Base-by-base conservation (phyloP, 768 basidiomycete species). In the Lactifluus volemus region DNA sequence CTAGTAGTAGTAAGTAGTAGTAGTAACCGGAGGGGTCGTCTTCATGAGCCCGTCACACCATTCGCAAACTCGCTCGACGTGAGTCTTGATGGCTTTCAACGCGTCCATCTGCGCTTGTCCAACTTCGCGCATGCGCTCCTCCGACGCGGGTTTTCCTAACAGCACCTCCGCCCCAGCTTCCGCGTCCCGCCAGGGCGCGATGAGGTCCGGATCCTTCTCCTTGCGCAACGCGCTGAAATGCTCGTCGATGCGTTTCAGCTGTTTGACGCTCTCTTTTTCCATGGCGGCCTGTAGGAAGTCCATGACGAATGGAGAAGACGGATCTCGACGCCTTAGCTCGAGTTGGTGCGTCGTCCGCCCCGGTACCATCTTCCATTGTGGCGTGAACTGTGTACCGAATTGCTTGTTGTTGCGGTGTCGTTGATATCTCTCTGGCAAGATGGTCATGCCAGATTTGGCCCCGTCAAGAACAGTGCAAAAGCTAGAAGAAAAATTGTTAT, bases 381-480 rank as follows among this genome's bases (percentile, higher is more conserved):
- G 75, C 1, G 63, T 55, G 8, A 17, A 44, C 0, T 71, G 67
- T 6, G 64, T 63, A 1, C 70, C 60, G 55, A 67, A 75, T 12
- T 61, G 53, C 25, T 44, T 55, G 1, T 25, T 67, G 15, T 53
- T 55, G 36, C 59, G 53, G 7, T 66, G 63, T 17, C 29, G 49
- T 14, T 58, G 59, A n/a, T 75, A 68, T 15, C 74, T 67, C 0
- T 72, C 66, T 0, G 67, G 69, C 6, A 67, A 67, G 42, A 86
- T 74, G 0, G 71, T 73, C 53, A 79, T 74, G 0, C 86, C 86
- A 8, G 81, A 83, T 65, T 88, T 88, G 8, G 78, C 66, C 1
- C 81, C 79, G 65, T 88, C 86, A 1, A 88, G 76, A 11, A 81
- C 73, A 45, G 76, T 78, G 61, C 79, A 73, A 69, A 81, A 81